Percentiles rank a stretch among this genome's conserved stretches.
phyloP scores from a whole-genome alignment of 1,284 basidiomycete genomes.

The Paramarasmius palmivorus region DNA sequence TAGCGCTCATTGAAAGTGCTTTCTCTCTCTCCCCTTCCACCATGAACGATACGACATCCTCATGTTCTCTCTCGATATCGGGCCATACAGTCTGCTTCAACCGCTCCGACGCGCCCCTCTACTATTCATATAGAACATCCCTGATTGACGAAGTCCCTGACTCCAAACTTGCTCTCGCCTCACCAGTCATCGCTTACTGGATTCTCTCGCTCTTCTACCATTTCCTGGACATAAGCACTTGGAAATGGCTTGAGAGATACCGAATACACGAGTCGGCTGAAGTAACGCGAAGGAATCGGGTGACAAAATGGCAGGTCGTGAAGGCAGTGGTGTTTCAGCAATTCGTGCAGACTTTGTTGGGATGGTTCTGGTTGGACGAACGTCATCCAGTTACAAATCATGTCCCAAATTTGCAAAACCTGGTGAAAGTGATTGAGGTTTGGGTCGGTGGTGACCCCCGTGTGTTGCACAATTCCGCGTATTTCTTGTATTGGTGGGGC shows the following conservation, averaged over 20 bases:
- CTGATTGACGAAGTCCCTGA: slow-evolving; percentile 72
- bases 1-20: too few species aligned
- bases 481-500: slow-evolving; percentile 93
- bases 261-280: slow-evolving; percentile 90
- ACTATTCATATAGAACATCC: slow-evolving; percentile 55
- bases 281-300: slow-evolving; percentile 77
- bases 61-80: slow-evolving; percentile 21
- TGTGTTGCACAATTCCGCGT: slow-evolving; percentile 54
- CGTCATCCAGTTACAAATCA: slow-evolving; percentile 52
- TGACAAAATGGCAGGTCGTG: slow-evolving; percentile 70
- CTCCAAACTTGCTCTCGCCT: slow-evolving; percentile 69
- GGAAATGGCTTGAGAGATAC: slow-evolving; percentile 82
- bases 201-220: slow-evolving; percentile 79
- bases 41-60: slow-evolving; percentile 22
- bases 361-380: slow-evolving; percentile 66
- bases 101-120: slow-evolving; percentile 49
- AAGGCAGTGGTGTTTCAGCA: slow-evolving; percentile 86
- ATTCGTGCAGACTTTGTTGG: slow-evolving; percentile 79
- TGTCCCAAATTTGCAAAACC: slow-evolving; percentile 42
- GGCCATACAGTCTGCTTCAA: slow-evolving; percentile 29
- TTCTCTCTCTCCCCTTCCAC: slow-evolving; percentile 2
- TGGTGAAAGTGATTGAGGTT: slow-evolving; percentile 42
- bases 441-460: slow-evolving; percentile 46
- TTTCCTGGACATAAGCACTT: slow-evolving; percentile 72
- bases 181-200: slow-evolving; percentile 92